Percentiles rank a stretch among this genome's conserved stretches.
Evolutionary conservation across 495 filamentous ascomycete genomes (phyloP).

Genomic region (Aspergillus heteromorphus): DNA sequence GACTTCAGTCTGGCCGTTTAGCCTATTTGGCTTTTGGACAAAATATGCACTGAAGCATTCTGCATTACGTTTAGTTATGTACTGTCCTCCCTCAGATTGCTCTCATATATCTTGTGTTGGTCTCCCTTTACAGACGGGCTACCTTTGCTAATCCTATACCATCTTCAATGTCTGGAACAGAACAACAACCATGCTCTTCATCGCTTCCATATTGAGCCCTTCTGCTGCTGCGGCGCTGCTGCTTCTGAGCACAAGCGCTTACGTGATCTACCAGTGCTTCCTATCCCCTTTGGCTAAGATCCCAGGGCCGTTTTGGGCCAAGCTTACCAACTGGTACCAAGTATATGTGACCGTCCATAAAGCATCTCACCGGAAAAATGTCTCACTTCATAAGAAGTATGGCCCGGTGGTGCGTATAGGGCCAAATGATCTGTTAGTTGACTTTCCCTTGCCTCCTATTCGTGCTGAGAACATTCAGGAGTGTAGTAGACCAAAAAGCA

Average conservation of each 20-base stretch:
- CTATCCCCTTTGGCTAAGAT: not conserved
- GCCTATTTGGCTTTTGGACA: no score
- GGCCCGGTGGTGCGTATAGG: not conserved
- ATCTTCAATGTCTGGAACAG: no score
- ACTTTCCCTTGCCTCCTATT: not conserved
- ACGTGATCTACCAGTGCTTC: not conserved
- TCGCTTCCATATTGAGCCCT: no score
- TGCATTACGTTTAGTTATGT: no score
- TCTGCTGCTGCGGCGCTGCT: not conserved
- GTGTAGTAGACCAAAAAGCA: not conserved
- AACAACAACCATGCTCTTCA: no score
- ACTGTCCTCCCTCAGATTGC: no score
- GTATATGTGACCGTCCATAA: not conserved
- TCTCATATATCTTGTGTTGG: no score
- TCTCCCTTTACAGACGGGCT: no score
- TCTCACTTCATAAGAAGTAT: not conserved
- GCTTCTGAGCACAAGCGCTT: not conserved
- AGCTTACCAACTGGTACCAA: not conserved
- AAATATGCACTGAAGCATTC: no score
- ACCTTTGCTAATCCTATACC: no score
- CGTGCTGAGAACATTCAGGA: not conserved
- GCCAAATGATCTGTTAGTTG: not conserved
- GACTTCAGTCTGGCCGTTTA: no score
- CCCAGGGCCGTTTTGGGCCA: not conserved
- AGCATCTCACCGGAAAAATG: not conserved